Conservation (phyloP, 495 filamentous ascomycete species). For the Daldinia loculata region DNA sequence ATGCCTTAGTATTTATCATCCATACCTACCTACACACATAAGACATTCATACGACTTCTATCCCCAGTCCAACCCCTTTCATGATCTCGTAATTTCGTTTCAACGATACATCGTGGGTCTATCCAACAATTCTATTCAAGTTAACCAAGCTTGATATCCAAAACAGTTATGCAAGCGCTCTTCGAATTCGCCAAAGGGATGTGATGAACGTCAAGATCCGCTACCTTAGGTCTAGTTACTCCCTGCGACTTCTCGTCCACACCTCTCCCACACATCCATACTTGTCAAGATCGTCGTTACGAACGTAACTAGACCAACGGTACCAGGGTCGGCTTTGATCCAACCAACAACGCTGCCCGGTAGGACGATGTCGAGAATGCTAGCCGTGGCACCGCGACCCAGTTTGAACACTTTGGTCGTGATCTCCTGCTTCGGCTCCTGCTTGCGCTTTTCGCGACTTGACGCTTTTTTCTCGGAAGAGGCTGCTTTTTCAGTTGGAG, state of each 20-base stretch:
- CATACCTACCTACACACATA: neutral
- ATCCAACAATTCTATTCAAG: neutral
- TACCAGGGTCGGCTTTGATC: constrained; percentile 55
- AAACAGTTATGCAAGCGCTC: neutral
- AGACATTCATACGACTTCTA: neutral
- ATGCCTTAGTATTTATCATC: neutral
- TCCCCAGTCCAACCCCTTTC: neutral
- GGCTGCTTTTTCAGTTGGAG: constrained; percentile 1
- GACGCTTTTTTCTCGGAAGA: neutral
- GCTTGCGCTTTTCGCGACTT: constrained; percentile 9
- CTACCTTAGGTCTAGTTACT: neutral
- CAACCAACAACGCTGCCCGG: constrained; percentile 65
- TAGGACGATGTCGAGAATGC: constrained; percentile 65
- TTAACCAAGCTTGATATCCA: neutral
- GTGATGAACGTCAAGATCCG: neutral
- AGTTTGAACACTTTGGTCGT: constrained; percentile 43
- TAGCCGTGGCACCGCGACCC: constrained; percentile 55
- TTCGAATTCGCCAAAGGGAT: neutral
- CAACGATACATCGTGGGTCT: neutral
- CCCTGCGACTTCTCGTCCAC: constrained; percentile 47
- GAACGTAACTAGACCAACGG: constrained; percentile 62
- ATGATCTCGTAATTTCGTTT: neutral
- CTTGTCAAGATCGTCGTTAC: constrained; percentile 65
- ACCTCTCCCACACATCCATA: constrained; percentile 66
- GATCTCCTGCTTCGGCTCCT: constrained; percentile 20